These are phyloP conservation scores for Adiantum capillusveneris DNA, from an alignment of 75 land plant genomes.

Conservation along the genomic window DNA sequence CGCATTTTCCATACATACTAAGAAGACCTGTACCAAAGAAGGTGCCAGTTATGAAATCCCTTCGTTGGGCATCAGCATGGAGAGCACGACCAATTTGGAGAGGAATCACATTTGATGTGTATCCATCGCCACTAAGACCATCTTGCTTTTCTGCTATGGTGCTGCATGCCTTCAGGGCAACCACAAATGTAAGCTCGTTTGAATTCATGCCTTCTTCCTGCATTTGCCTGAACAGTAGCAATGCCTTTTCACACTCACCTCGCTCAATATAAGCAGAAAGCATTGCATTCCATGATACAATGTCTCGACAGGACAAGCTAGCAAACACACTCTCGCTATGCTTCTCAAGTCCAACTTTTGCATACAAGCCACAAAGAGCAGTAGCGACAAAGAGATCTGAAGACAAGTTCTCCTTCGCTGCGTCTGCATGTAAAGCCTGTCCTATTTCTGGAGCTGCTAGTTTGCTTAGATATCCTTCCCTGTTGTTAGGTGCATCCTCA, in stretches of 20 bases:
- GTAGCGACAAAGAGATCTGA: not conserved
- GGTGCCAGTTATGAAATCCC: not conserved
- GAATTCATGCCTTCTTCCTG: conserved; percentile 10
- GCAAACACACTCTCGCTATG: conserved; percentile 25
- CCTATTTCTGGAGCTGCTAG: no score
- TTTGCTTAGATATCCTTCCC: no score
- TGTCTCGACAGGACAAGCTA: conserved; percentile 31
- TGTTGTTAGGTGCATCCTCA: no score
- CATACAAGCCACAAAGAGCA: not conserved
- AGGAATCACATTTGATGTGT: not conserved
- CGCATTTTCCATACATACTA: conserved; percentile 5
- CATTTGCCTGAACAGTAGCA: conserved; percentile 27
- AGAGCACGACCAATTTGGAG: not conserved
- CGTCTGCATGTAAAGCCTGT: conserved; percentile 4
- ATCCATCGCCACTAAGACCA: no score
- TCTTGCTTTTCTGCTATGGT: not conserved
- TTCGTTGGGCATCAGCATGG: not conserved
- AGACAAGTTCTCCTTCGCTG: not conserved
- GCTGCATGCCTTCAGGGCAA: conserved; percentile 36
- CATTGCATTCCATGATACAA: conserved; percentile 49
- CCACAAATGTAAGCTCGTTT: conserved; percentile 28
- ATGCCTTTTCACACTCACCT: conserved; percentile 15
- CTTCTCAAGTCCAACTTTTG: not conserved
- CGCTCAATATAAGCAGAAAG: conserved; percentile 33
- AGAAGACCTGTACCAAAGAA: conserved; percentile 1